A percentile compares a stretch with the other conserved stretches of the same genome.
These are phyloP conservation scores for Xylariaceae sp. DNA, from an alignment of 2,329 filamentous ascomycete genomes.

Conservation along the genomic window DNA sequence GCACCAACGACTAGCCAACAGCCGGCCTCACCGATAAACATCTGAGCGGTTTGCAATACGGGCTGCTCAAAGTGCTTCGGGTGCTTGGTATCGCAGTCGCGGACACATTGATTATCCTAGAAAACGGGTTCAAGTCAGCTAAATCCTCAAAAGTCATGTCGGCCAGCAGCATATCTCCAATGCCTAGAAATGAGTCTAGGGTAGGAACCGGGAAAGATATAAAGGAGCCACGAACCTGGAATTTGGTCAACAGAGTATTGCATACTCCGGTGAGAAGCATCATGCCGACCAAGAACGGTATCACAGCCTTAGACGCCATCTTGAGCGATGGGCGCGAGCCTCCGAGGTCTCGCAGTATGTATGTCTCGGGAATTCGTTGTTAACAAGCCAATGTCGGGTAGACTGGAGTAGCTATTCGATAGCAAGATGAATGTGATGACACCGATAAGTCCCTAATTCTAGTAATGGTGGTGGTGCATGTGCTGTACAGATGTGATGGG, in stretches of 20 bases:
- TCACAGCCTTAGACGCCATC: conserved; percentile 68
- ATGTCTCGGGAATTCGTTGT: too few species aligned
- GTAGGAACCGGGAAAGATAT: not conserved
- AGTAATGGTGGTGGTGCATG: too few species aligned
- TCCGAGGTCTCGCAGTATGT: not conserved
- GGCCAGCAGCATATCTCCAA: too few species aligned
- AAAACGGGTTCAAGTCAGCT: too few species aligned
- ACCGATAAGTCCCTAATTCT: too few species aligned
- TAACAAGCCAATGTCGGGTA: too few species aligned
- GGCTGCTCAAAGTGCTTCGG: conserved; percentile 83
- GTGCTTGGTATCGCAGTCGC: conserved; percentile 73
- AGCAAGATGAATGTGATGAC: too few species aligned
- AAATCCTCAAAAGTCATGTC: too few species aligned
- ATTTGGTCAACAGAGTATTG: conserved; percentile 96
- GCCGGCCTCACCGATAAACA: conserved; percentile 96
- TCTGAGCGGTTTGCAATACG: conserved; percentile 92
- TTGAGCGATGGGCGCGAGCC: conserved; percentile 2
- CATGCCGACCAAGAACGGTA: conserved; percentile 88
- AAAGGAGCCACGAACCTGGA: conserved; percentile 60
- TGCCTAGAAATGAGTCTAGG: too few species aligned
- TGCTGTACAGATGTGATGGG: too few species aligned
- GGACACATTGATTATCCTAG: conserved; percentile 94
- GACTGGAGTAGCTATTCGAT: too few species aligned
- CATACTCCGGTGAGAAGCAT: conserved; percentile 95
- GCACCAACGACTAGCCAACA: conserved; percentile 86